Evolutionary conservation across 305 asterid genomes (phyloP), one percentile per base, ranked within the genome.

Genomic region (Rubia balearica): DNA sequence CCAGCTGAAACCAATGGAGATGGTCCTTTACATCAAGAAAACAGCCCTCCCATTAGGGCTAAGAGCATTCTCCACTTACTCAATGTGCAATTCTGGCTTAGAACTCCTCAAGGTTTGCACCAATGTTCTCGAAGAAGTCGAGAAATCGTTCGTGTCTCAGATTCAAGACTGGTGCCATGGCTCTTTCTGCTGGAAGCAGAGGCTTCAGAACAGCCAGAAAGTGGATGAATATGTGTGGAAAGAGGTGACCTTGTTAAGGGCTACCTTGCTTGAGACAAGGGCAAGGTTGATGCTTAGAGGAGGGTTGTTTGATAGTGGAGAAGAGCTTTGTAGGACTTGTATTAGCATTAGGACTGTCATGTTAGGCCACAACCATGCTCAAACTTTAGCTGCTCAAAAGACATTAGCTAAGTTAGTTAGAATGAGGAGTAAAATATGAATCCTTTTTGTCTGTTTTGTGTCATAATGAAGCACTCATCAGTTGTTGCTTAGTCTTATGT

Each of bases 61-160:
- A 27, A 73, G 75, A 5, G 85, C 96, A 6, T 93, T 89, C 83
- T 77, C 89, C 0, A 79, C 82, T 8, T 92, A 87, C 78, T 90
- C 98, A 3, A 82, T 90, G 81, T 93, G 97, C 80, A 90, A 81
- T 76, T 86, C 97, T 16, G 95, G 96, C 48, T 48, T 92, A 10
- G 98, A 90, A 86, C 96, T 92, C 42, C 76, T 92, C 21, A 90
- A 87, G 69, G 92, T 92, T 22, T 87, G 96, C 83, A 92, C 97
- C 4, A 80, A 89, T 53, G 90, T 83, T 61, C 96, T 92, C 3
- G 98, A 92, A 61, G 97, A 89, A 73, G 94, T 83, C n/a, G 98
- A 92, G 84, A 90, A 90, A 72, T 81, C 96, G 6, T 90, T 92
- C 27, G 94, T 90, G 51, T 86, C 90, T 2, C 97, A 85, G 42